Evolutionary conservation across 2,329 filamentous ascomycete genomes (phyloP).

Genomic region (Dactylellina drechsleri): DNA sequence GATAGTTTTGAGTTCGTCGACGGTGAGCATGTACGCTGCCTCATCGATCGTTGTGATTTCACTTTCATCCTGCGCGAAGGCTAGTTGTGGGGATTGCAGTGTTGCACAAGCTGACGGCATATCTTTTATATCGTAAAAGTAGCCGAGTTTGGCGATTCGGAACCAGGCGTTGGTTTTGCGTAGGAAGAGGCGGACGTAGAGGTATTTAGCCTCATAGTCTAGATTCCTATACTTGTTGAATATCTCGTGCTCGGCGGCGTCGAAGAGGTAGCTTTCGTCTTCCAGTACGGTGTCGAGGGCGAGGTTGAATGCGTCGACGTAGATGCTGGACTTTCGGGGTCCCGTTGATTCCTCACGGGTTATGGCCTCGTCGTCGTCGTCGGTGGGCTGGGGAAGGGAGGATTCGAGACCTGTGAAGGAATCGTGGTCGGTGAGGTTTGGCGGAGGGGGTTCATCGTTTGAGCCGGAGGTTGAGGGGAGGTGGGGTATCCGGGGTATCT

Average conservation of each 20-base stretch:
- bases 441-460: slow-evolving; percentile 45
- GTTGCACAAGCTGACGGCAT: slow-evolving; percentile 72
- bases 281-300: slow-evolving; percentile 88
- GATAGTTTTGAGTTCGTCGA: slow-evolving; percentile 86
- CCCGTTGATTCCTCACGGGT: slow-evolving; percentile 29
- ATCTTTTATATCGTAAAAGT: slow-evolving; percentile 84
- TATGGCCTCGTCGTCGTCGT: slow-evolving; percentile 25
- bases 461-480: slow-evolving; percentile 15
- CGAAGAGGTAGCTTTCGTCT: slow-evolving; percentile 88
- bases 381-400: slow-evolving; percentile 44
- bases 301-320: slow-evolving; percentile 96
- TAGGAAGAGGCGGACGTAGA: slow-evolving; percentile 93
- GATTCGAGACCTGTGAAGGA: slow-evolving; percentile 43
- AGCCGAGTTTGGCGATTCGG: slow-evolving; percentile 78
- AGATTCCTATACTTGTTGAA: slow-evolving; percentile 80
- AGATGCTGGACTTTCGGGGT: slow-evolving; percentile 66
- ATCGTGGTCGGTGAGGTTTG: slow-evolving; percentile 28
- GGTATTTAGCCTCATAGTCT: slow-evolving; percentile 85
- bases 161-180: slow-evolving; percentile 94
- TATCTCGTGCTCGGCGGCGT: slow-evolving; percentile 78
- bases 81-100: slow-evolving; percentile 67
- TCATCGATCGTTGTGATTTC: slow-evolving; percentile 82
- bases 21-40: slow-evolving; percentile 79
- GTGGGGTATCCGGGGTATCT: slow-evolving; percentile 3
- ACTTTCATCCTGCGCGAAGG: slow-evolving; percentile 82